Evolutionary conservation across 2,329 filamentous ascomycete species (phyloP).

Genomic region (Elsinoe ampelina): DNA sequence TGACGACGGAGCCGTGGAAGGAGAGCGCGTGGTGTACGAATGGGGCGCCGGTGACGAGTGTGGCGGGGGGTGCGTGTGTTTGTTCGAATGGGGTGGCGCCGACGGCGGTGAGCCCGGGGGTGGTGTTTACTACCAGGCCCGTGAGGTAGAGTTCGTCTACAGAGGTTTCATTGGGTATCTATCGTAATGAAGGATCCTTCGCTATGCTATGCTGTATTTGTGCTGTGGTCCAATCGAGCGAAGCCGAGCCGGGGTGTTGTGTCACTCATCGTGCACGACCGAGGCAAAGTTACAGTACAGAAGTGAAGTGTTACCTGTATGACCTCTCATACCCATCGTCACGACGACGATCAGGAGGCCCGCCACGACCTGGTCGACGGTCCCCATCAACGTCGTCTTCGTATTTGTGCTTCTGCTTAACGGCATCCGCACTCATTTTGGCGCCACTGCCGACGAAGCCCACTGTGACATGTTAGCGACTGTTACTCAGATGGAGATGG

Average conservation of each 20-base stretch:
- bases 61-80: constrained; percentile 21
- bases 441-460: constrained; percentile 94
- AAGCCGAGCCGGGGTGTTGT: too few species aligned
- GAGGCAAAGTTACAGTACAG: too few species aligned
- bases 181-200: not conserved
- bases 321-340: not conserved
- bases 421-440: constrained; percentile 86
- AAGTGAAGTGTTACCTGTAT: not conserved
- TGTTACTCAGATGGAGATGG: not conserved
- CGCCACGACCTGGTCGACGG: not conserved
- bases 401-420: constrained; percentile 75
- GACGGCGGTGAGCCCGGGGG: constrained; percentile 4
- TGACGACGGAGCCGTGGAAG: constrained; percentile 25
- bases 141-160: not conserved
- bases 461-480: constrained; percentile 46
- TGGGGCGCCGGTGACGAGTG: constrained; percentile 25
- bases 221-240: too few species aligned
- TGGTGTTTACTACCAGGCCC: constrained; percentile 7
- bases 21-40: constrained; percentile 28
- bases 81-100: constrained; percentile 19
- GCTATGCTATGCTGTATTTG: too few species aligned
- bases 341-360: not conserved
- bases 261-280: too few species aligned
- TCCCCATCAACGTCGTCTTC: constrained; percentile 6
- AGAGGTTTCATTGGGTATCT: not conserved